Percentiles rank a stretch among this genome's conserved stretches.
phyloP scores from a whole-genome alignment of 345 rosid species.

The Pistacia vera region DNA sequence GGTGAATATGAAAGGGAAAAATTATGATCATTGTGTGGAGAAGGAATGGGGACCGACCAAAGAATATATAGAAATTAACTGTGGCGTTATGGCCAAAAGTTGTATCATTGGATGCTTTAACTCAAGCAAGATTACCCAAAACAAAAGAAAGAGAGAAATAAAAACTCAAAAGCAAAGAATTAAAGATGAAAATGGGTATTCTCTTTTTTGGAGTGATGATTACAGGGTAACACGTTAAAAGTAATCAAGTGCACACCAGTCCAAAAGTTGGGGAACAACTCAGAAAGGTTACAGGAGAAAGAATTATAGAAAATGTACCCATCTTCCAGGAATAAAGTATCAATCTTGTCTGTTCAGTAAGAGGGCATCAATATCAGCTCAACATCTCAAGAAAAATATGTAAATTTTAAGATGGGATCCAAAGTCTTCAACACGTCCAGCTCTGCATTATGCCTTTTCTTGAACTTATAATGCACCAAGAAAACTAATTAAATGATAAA shows the following conservation, averaged over 20 bases:
- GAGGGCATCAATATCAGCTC: not conserved
- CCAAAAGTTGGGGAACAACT: not conserved
- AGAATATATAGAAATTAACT: not conserved
- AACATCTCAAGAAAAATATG: not conserved
- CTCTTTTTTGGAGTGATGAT: slow-evolving; percentile 11
- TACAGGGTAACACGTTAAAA: not conserved
- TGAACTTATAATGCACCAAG: not conserved
- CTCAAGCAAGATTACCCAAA: slow-evolving; percentile 5
- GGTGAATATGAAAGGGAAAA: not conserved
- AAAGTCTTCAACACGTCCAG: not conserved
- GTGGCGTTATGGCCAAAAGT: not conserved
- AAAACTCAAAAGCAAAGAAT: slow-evolving; percentile 1
- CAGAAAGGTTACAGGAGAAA: not conserved
- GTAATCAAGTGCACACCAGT: not conserved
- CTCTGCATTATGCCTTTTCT: not conserved
- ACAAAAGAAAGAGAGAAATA: not conserved
- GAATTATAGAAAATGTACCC: not conserved
- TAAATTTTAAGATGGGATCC: not conserved
- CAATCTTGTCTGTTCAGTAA: not conserved
- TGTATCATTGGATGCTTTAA: slow-evolving; percentile 14
- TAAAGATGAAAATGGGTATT: not conserved
- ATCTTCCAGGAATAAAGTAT: not conserved
- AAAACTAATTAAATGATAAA: not conserved
- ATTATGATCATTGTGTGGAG: not conserved
- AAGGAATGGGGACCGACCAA: not conserved